These are phyloP conservation scores for Marasmius fiardii DNA, from an alignment of 1,284 basidiomycete genomes.

Conservation along the genomic window DNA sequence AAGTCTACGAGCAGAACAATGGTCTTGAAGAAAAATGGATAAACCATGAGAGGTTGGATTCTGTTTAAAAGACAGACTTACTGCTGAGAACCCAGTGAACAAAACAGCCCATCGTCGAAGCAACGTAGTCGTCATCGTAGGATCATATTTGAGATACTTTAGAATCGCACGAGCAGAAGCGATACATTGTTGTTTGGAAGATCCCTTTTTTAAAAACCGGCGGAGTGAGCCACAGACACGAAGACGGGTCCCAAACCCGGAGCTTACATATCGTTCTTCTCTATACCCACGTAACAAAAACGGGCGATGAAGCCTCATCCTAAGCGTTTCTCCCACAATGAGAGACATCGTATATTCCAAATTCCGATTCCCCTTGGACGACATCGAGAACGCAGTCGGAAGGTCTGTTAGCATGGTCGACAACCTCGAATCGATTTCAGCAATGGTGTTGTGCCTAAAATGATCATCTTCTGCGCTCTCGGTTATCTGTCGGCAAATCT, in stretches of 20 bases:
- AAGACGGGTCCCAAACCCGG: too few relatives aligned
- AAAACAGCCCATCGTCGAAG: slow-evolving; percentile 24
- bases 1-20: not conserved
- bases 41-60: too few relatives aligned
- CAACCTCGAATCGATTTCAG: slow-evolving; percentile 20
- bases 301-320: slow-evolving; percentile 21
- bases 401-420: slow-evolving; percentile 15
- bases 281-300: slow-evolving; percentile 23
- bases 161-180: slow-evolving; percentile 19
- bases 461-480: slow-evolving; percentile 18
- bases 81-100: slow-evolving; percentile 24
- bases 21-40: not conserved
- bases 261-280: slow-evolving; percentile 21
- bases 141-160: slow-evolving; percentile 19
- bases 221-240: not conserved
- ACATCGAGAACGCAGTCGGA: slow-evolving; percentile 14
- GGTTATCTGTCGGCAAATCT: slow-evolving; percentile 17
- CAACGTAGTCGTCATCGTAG: slow-evolving; percentile 17
- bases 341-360: slow-evolving; percentile 20
- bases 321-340: slow-evolving; percentile 22
- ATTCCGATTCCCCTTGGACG: slow-evolving; percentile 10
- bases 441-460: slow-evolving; percentile 12
- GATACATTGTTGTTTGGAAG: slow-evolving; percentile 22
- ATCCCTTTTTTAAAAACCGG: too few relatives aligned
- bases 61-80: slow-evolving; percentile 3